Evolutionary conservation across 176 grass and related monocot genomes (phyloP).

Genomic region (Pontederia crassipes): DNA sequence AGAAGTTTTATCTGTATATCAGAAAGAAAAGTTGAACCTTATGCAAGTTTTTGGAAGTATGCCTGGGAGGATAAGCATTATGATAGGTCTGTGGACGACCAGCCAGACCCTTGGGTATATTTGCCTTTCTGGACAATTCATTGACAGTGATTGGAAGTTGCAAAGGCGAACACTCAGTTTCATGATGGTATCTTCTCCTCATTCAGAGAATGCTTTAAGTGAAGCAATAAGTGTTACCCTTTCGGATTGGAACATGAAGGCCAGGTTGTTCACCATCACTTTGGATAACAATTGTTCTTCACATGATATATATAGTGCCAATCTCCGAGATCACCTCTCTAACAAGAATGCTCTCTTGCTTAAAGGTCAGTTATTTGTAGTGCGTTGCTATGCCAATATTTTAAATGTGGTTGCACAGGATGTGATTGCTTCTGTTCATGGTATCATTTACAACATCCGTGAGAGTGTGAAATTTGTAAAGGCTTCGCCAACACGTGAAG

Average conservation of each 20-base stretch:
- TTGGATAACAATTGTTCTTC: slow-evolving; percentile 9
- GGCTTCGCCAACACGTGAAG: slow-evolving; percentile 3
- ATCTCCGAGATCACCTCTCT: slow-evolving; percentile 4
- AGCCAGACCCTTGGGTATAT: slow-evolving; percentile 14
- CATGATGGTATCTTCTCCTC: slow-evolving; percentile 11
- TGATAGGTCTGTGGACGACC: slow-evolving; percentile 2
- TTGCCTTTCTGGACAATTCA: slow-evolving; percentile 10
- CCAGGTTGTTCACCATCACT: slow-evolving; percentile 11
- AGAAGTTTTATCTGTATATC: slow-evolving; percentile 7
- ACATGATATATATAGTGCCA: slow-evolving; percentile 6
- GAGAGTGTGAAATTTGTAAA: slow-evolving; percentile 17
- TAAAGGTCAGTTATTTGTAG: slow-evolving; percentile 10
- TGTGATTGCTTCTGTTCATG: slow-evolving; percentile 9
- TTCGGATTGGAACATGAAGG: slow-evolving; percentile 13
- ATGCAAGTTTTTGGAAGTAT: background rate
- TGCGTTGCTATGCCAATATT: slow-evolving; percentile 14
- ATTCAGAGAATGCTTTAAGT: slow-evolving; percentile 10
- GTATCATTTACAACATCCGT: slow-evolving; percentile 5
- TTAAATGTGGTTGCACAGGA: slow-evolving; percentile 14
- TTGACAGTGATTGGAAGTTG: slow-evolving; percentile 13
- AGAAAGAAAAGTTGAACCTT: slow-evolving; percentile 9
- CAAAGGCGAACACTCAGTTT: slow-evolving; percentile 10
- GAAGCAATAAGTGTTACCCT: slow-evolving; percentile 9
- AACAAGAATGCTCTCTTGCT: slow-evolving; percentile 8
- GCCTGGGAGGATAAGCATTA: slow-evolving; percentile 6